Evolutionary conservation across 768 basidiomycete species (phyloP).

Genomic region (Galerina marginata): DNA sequence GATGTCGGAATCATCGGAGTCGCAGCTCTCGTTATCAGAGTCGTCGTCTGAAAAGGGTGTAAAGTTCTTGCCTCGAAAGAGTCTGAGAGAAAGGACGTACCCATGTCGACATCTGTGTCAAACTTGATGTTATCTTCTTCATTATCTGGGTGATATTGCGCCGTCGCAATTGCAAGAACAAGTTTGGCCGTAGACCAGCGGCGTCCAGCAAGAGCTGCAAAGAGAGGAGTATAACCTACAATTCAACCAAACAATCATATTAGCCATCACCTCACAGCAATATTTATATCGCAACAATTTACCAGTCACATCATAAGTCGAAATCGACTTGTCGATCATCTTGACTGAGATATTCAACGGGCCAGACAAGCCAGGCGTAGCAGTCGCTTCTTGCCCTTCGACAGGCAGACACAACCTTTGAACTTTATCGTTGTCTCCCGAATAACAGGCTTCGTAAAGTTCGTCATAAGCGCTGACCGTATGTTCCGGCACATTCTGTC

Average conservation of each 20-base stretch:
- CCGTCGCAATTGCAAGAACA: constrained; percentile 58
- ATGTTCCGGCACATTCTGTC: constrained; percentile 37
- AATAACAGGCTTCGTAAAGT: constrained; percentile 60
- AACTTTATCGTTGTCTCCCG: constrained; percentile 56
- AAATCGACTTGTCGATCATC: constrained; percentile 22
- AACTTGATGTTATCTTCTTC: constrained; percentile 39
- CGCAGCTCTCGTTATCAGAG: constrained; percentile 45
- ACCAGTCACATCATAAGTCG: constrained; percentile 28
- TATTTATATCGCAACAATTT: not conserved
- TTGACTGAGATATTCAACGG: constrained; percentile 53
- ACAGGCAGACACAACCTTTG: constrained; percentile 58
- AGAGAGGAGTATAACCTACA: constrained; percentile 55
- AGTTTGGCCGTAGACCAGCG: constrained; percentile 65
- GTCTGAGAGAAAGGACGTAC: constrained; percentile 25
- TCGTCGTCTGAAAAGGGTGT: constrained; percentile 33
- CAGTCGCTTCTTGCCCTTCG: constrained; percentile 24
- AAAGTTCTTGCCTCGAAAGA: not conserved
- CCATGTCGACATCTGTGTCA: constrained; percentile 38
- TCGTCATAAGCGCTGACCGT: constrained; percentile 51
- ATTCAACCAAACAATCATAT: not conserved
- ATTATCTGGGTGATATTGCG: constrained; percentile 54
- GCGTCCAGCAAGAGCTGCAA: constrained; percentile 51
- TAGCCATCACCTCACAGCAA: not conserved
- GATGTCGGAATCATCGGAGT: constrained; percentile 46
- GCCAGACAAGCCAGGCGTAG: constrained; percentile 22